phyloP scores from a whole-genome alignment of 2,329 filamentous ascomycete species.

The Tolypocladium amazonense region DNA sequence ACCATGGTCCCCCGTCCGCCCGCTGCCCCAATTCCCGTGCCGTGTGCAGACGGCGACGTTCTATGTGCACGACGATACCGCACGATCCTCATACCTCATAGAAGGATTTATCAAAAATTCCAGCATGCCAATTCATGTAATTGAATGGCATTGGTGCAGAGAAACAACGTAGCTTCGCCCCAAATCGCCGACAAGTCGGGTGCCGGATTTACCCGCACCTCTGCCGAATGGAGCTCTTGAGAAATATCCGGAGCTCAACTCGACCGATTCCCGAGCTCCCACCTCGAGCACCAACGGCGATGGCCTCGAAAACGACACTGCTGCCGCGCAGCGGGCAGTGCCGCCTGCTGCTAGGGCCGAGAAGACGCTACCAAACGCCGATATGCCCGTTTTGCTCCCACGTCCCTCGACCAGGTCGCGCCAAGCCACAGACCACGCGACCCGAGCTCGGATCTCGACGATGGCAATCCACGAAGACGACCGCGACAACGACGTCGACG shows the following conservation, averaged over 20 bases:
- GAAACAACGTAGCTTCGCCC: not conserved
- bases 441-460: constrained; percentile 11
- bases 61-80: not conserved
- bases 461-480: constrained; percentile 16
- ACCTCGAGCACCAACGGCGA: constrained; percentile 8
- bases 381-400: constrained; percentile 22
- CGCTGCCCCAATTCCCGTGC: no score
- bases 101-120: not conserved
- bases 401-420: constrained; percentile 7
- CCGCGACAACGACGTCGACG: constrained; percentile 11
- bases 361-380: constrained; percentile 7
- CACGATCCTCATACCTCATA: not conserved
- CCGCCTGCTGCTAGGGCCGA: constrained; percentile 11
- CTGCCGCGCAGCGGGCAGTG: constrained; percentile 16
- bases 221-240: not conserved
- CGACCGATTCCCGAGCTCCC: not conserved
- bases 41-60: no score
- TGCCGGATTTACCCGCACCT: not conserved
- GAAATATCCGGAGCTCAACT: not conserved
- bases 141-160: not conserved
- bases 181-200: not conserved
- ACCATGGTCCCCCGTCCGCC: no score
- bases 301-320: constrained; percentile 19
- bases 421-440: constrained; percentile 7
- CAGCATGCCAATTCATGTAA: not conserved